phyloP scores from a whole-genome alignment of 139 green algal species.

The Coccomyxa sp. region DNA sequence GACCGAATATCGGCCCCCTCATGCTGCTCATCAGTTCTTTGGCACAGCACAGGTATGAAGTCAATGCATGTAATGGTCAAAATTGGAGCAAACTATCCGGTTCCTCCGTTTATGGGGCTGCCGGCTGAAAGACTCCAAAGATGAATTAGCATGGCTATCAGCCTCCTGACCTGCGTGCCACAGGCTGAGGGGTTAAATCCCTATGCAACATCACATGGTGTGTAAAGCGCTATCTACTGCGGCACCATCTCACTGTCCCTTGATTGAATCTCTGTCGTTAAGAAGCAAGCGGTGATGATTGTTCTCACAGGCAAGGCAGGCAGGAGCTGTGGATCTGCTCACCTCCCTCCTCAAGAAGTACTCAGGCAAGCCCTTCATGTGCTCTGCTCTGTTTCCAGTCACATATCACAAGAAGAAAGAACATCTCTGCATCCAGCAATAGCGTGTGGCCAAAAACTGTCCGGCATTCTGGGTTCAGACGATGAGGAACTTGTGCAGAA shows the following conservation, averaged over 20 bases:
- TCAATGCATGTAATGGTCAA: neutral
- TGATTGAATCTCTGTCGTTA: neutral
- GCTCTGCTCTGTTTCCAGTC: neutral
- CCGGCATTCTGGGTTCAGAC: neutral
- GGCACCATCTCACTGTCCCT: neutral
- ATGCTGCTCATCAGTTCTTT: neutral
- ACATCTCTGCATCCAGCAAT: neutral
- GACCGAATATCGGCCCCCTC: neutral
- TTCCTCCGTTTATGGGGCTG: neutral
- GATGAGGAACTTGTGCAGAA: neutral
- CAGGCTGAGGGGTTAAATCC: conserved; percentile 3
- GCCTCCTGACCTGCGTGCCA: neutral
- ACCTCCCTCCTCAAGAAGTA: conserved; percentile 15
- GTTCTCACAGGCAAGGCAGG: neutral
- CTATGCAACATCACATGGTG: conserved; percentile 1
- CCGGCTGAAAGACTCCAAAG: neutral
- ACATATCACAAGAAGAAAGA: neutral
- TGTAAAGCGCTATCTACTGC: neutral
- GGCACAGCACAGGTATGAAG: neutral
- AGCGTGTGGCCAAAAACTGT: neutral
- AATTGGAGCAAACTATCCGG: neutral
- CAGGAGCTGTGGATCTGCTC: conserved; percentile 3
- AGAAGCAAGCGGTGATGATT: neutral
- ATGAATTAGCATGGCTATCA: neutral
- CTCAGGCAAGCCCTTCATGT: neutral